Percentiles rank a stretch among this genome's conserved stretches.
Evolutionary conservation across 129 eudicot genomes (phyloP).

Genomic region (Mikania micrantha): DNA sequence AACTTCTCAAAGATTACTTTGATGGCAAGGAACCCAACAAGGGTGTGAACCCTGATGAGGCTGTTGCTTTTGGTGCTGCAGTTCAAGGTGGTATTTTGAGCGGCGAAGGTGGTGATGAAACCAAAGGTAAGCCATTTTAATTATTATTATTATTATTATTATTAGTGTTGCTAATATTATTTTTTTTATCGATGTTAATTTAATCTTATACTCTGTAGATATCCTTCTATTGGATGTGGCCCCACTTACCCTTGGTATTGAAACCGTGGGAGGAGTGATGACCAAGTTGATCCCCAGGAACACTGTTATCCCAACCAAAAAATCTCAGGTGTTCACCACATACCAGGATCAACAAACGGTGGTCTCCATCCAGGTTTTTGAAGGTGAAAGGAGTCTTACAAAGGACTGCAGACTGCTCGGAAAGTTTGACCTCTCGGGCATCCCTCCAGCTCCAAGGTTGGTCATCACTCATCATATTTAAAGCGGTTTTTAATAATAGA

Average conservation of each 20-base stretch:
- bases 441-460: slow-evolving; percentile 56
- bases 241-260: slow-evolving; percentile 63
- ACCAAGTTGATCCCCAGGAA: slow-evolving; percentile 77
- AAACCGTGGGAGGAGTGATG: slow-evolving; percentile 75
- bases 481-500: no score
- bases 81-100: slow-evolving; percentile 71
- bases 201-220: slow-evolving; percentile 15
- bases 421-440: slow-evolving; percentile 55
- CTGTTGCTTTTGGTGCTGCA: slow-evolving; percentile 75
- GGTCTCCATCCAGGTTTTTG: slow-evolving; percentile 66
- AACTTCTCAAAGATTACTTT: slow-evolving; percentile 57
- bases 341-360: slow-evolving; percentile 69
- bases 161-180: no score
- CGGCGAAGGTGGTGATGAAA: slow-evolving; percentile 74
- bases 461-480: no score
- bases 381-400: slow-evolving; percentile 70
- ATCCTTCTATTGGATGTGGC: slow-evolving; percentile 75
- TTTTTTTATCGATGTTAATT: not conserved
- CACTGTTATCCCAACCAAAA: slow-evolving; percentile 68
- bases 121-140: slow-evolving; percentile 40
- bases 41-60: slow-evolving; percentile 75
- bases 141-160: not conserved
- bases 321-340: slow-evolving; percentile 74
- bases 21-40: slow-evolving; percentile 68
- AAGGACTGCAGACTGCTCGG: slow-evolving; percentile 60